phyloP scores from a whole-genome alignment of 2,329 filamentous ascomycete genomes.

The Aspergillus candidus region DNA sequence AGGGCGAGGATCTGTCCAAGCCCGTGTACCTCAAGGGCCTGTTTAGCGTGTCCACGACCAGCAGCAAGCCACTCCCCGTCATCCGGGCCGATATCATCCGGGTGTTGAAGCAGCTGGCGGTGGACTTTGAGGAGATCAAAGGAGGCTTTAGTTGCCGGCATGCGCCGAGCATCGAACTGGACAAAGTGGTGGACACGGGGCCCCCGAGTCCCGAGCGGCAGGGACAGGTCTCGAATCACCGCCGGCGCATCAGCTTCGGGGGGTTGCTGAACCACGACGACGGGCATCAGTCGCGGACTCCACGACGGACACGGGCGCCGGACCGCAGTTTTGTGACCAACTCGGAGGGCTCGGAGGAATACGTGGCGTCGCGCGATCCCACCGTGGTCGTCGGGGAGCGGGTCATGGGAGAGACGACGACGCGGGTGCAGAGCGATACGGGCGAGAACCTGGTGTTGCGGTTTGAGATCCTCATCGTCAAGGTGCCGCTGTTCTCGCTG shows the following conservation, averaged over 20 bases:
- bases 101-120: slow-evolving; percentile 77
- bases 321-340: slow-evolving; percentile 74
- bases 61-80: slow-evolving; percentile 76
- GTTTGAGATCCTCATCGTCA: slow-evolving; percentile 97
- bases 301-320: slow-evolving; percentile 42
- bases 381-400: slow-evolving; percentile 49
- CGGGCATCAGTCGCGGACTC: slow-evolving; percentile 43
- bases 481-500: slow-evolving; percentile 84
- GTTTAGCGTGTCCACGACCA: slow-evolving; percentile 95
- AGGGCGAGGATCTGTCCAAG: slow-evolving; percentile 70
- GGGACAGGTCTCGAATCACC: slow-evolving; percentile 52
- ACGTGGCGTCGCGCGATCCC: slow-evolving; percentile 45
- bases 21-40: slow-evolving; percentile 94
- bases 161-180: slow-evolving; percentile 79
- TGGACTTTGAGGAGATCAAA: slow-evolving; percentile 88
- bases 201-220: slow-evolving; percentile 53
- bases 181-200: slow-evolving; percentile 59
- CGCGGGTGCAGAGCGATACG: slow-evolving; percentile 83
- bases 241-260: slow-evolving; percentile 77
- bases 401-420: slow-evolving; percentile 79
- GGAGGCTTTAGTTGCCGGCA: slow-evolving; percentile 89
- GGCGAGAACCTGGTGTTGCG: slow-evolving; percentile 76
- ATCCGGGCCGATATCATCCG: slow-evolving; percentile 88
- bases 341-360: slow-evolving; percentile 80
- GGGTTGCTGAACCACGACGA: slow-evolving; percentile 64